Percentiles rank a stretch among this genome's conserved stretches.
Evolutionary conservation across 805 yeast genomes (phyloP).

Genomic region (Cyberlindnera maritima): DNA sequence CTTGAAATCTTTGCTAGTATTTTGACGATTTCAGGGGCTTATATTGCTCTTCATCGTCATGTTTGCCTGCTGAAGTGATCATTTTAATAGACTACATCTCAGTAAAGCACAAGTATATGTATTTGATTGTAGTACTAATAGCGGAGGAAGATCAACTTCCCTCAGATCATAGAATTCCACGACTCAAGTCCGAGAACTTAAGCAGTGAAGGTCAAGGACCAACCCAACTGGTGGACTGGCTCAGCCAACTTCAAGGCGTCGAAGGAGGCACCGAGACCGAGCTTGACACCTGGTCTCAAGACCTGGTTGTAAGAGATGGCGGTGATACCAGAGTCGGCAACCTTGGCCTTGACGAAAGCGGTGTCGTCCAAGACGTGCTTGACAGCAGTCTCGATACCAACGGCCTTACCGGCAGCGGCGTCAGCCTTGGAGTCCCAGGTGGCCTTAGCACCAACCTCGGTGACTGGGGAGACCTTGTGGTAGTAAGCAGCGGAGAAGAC

Average conservation of each 20-base stretch:
- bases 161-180: neutral
- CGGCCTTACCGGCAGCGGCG: slow-evolving; percentile 70
- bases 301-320: slow-evolving; percentile 92
- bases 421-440: slow-evolving; percentile 80
- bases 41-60: too few species aligned
- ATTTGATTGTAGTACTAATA: neutral
- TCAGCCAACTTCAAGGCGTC: slow-evolving; percentile 94
- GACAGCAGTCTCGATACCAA: slow-evolving; percentile 93
- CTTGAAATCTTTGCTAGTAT: too few species aligned
- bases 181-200: slow-evolving; percentile 35
- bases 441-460: slow-evolving; percentile 98
- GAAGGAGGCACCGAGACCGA: slow-evolving; percentile 96
- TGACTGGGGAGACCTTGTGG: slow-evolving; percentile 88
- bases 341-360: slow-evolving; percentile 93
- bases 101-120: slow-evolving; percentile 2
- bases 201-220: slow-evolving; percentile 90
- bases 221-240: slow-evolving; percentile 97
- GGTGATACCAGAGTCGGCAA: slow-evolving; percentile 93
- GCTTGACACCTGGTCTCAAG: slow-evolving; percentile 92
- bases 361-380: slow-evolving; percentile 86
- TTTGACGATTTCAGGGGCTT: too few species aligned
- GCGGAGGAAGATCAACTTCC: slow-evolving; percentile 7
- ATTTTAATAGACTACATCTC: too few species aligned
- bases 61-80: too few species aligned
- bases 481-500: slow-evolving; percentile 93